Evolutionary conservation across 2,329 filamentous ascomycete genomes (phyloP), one percentile per base, ranked within the genome.

Genomic region (Venturia aucupariae): DNA sequence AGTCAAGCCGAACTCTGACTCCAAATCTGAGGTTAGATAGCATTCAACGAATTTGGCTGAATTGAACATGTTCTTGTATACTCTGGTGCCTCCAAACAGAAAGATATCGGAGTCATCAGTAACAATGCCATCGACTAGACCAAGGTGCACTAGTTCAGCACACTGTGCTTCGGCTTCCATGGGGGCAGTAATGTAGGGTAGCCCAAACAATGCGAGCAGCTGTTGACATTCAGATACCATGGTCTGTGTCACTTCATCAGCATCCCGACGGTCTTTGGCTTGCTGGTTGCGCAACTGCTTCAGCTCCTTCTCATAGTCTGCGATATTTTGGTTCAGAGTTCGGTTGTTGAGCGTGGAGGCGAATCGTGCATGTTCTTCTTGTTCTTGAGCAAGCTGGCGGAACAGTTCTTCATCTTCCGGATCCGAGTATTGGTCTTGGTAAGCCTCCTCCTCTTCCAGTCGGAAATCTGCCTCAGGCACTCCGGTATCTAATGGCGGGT

Each of bases 1-100:
- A 3, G 90, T 88, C 0, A 99, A 84, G 0, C 90, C 90, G 67
- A 97, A 88, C 70, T 99, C 95, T 69, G 89, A 89, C 71, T 96
- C 90, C 0, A 99, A 80, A 71, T 99, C 94, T 0, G 80, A 81
- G 2, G 86, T 79, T 11, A 99, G 83, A 73, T 97, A 99, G 76
- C 94, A 97, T 77, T 99, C 94, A 51, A 99, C 94, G 70, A 91
- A 96, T 74, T 99, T 99, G 75, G 94, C 94, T 70, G 91, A 88
- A 76, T 97, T 99, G 81, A 99, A 99, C 92, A 99, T 96, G 79
- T 99, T 99, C 76, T 99, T 99, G 81, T 99, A 99, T 27, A 99
- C 89, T 22, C 93, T 84, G 0, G 92, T 99, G 44, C 94, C 95
- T 22, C 94, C 95, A 74, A 99, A 99, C 0, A 99, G 83, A 72